Percentiles rank a stretch among this genome's conserved stretches.
phyloP scores from a whole-genome alignment of 768 basidiomycete species.

The Mycena albidolilacea region DNA sequence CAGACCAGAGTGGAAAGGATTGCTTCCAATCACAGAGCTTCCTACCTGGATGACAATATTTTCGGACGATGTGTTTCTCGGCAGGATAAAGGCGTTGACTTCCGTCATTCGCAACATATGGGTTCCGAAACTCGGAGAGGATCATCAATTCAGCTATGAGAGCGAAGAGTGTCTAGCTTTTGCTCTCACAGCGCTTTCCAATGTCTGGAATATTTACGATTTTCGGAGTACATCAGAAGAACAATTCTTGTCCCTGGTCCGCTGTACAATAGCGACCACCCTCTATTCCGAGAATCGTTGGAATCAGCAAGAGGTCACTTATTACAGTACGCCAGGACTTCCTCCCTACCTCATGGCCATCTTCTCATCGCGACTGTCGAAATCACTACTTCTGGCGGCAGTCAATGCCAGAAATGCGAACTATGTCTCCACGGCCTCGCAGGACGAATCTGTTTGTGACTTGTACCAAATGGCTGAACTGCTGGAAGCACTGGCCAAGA shows the following conservation, averaged over 20 bases:
- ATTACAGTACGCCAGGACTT: background rate
- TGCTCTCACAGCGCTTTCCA: background rate
- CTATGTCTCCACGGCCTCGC: background rate
- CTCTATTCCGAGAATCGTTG: background rate
- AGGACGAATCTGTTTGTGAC: too few relatives aligned
- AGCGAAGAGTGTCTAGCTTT: constrained; percentile 2
- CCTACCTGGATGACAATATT: constrained; percentile 2
- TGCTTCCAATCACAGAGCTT: background rate
- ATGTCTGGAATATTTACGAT: background rate
- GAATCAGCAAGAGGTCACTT: background rate
- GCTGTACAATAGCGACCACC: background rate
- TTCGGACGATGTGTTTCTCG: background rate
- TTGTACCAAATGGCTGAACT: background rate
- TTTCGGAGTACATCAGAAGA: background rate
- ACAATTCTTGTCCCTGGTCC: background rate
- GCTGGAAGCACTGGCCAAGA: background rate
- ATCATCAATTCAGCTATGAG: background rate
- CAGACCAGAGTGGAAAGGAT: background rate
- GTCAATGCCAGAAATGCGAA: background rate
- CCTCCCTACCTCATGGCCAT: background rate
- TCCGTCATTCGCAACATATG: background rate
- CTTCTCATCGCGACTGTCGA: background rate
- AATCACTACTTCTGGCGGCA: background rate
- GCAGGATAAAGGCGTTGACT: background rate
- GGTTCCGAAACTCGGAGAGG: background rate